phyloP scores from a whole-genome alignment of 768 basidiomycete species.

The Pulveroboletus frians region DNA sequence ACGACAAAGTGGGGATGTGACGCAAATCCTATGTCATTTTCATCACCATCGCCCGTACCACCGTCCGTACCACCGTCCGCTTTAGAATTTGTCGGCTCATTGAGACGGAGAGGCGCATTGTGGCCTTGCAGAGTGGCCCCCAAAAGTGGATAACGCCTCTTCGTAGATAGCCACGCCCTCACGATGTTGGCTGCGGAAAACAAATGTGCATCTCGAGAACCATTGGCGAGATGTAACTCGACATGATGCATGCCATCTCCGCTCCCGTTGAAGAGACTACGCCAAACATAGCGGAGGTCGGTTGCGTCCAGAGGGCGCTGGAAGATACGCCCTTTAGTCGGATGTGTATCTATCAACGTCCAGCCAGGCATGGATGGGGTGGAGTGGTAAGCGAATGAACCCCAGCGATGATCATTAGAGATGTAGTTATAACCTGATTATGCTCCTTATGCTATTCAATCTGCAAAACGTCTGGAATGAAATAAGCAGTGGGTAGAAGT shows the following conservation, averaged over 20 bases:
- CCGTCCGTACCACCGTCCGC: too few species aligned
- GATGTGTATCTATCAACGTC: slow-evolving; percentile 5
- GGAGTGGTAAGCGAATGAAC: too few species aligned
- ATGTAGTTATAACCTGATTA: too few species aligned
- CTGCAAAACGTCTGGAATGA: too few species aligned
- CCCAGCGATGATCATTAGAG: too few species aligned
- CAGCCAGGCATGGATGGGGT: slow-evolving; percentile 17
- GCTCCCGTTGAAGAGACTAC: slow-evolving; percentile 39
- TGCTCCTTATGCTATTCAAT: too few species aligned
- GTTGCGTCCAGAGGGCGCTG: slow-evolving; percentile 37
- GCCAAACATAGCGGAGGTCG: slow-evolving; percentile 41
- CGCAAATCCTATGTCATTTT: not conserved
- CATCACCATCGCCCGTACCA: not conserved
- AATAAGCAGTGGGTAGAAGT: too few species aligned
- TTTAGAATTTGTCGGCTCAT: not conserved
- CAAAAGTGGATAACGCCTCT: slow-evolving; percentile 45
- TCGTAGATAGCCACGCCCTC: too few species aligned
- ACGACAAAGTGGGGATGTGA: too few species aligned
- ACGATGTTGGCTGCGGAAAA: slow-evolving; percentile 34
- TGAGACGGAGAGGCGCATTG: not conserved
- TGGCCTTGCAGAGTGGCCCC: slow-evolving; percentile 34
- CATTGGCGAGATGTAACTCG: slow-evolving; percentile 24
- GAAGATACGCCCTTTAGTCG: too few species aligned
- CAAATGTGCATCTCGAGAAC: slow-evolving; percentile 15
- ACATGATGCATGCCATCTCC: slow-evolving; percentile 39